Base-by-base conservation (phyloP, 768 basidiomycete species). In the Phaffia tasmanica region DNA sequence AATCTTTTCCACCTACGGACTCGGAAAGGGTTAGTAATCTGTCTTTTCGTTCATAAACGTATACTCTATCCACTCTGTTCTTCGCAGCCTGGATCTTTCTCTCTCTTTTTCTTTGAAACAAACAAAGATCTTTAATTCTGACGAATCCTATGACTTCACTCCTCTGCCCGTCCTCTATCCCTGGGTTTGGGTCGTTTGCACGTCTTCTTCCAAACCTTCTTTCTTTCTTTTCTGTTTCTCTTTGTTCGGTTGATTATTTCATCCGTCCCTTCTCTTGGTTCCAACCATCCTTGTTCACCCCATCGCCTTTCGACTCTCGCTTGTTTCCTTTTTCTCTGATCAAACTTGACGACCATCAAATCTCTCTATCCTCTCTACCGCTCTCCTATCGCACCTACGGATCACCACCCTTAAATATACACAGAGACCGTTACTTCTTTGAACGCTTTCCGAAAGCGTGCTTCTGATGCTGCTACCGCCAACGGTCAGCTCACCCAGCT, bases 371-470 rank as follows among this genome's bases (percentile, higher is more conserved):
- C 30, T 60, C 35, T 16, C 47, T 29, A 57, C 57, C 30, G 58
- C 58, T 47, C 49, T 67, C 19, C 58, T 67, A 21, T 23, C 51
- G 48, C 32, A 4, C 21, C 23, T 42, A 46, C 11, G 8, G 9
- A n/a, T 4, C 16, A 59, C 8, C 35, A 42, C 35, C 35, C 35
- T 5, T 11, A 11, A 11, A 42, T 11, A 42, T 42, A 7, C 9
- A 27, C 77, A 91, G 90, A 97, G 81, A 93, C 94, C 72, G 82
- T 95, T 74, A 81, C 89, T 64, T 79, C 89, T 62, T 83, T 99
- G 61, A 88, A 89, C 77, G 87, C 88, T 50, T 98, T 99, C 86
- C 88, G 95, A 79, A 95, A 93, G 78, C 89, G 95, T 68, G 85
- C 94, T 78, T 80, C 80, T 71, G 89, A 97, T 63, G 94, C 95